Evolutionary conservation across 2,329 filamentous ascomycete genomes (phyloP).

Genomic region (Monilinia aucupariae): DNA sequence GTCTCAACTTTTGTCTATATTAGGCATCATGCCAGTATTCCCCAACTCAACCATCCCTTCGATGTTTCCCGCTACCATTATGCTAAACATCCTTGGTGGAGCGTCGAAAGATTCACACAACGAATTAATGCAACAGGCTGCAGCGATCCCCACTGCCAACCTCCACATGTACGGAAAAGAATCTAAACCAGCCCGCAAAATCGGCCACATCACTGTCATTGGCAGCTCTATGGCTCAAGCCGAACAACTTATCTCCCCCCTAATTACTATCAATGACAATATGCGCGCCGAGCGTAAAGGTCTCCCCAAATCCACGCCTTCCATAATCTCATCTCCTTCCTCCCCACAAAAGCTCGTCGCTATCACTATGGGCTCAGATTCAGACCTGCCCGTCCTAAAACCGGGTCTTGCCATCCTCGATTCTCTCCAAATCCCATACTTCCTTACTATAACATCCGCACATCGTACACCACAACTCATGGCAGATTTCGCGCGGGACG

Average conservation of each 20-base stretch:
- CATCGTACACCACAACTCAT: slow-evolving; percentile 69
- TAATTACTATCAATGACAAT: slow-evolving; percentile 59
- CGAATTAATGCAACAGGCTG: slow-evolving; percentile 47
- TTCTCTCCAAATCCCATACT: slow-evolving; percentile 66
- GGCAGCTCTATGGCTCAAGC: slow-evolving; percentile 60
- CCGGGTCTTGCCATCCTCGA: slow-evolving; percentile 46
- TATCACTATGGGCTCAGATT: slow-evolving; percentile 75
- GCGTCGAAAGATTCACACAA: slow-evolving; percentile 59
- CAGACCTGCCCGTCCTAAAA: slow-evolving; percentile 68
- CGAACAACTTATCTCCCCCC: slow-evolving; percentile 61
- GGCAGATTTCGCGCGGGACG: slow-evolving; percentile 52
- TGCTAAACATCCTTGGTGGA: slow-evolving; percentile 77
- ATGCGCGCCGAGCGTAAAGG: slow-evolving; percentile 50
- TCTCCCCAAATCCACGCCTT: slow-evolving; percentile 38
- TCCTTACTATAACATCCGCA: slow-evolving; percentile 71
- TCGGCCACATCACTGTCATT: slow-evolving; percentile 86
- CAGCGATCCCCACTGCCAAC: slow-evolving; percentile 52
- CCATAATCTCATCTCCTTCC: slow-evolving; percentile 31
- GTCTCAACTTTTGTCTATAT: slow-evolving; percentile 72
- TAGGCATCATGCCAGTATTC: slow-evolving; percentile 46
- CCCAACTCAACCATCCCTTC: slow-evolving; percentile 37
- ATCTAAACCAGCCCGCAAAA: slow-evolving; percentile 83
- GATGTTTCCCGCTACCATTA: slow-evolving; percentile 49
- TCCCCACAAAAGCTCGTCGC: slow-evolving; percentile 54
- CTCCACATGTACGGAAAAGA: slow-evolving; percentile 92